These are phyloP conservation scores for Wickerhamomyces sydowiorum DNA, from an alignment of 805 yeast species.

Conservation along the genomic window DNA sequence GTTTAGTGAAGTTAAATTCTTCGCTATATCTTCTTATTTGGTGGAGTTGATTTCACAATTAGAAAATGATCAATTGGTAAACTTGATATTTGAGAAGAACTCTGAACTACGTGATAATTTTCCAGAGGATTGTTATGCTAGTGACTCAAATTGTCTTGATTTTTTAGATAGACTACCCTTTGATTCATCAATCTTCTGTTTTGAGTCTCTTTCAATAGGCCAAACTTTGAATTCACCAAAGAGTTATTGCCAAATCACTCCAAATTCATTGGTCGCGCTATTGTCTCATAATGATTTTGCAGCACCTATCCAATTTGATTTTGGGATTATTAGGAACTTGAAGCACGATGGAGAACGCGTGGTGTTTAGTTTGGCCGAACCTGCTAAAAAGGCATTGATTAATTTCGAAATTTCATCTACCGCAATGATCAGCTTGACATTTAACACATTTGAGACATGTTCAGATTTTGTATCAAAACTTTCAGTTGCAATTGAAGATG, in stretches of 20 bases:
- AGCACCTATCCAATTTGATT: constrained; percentile 16
- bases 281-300: constrained; percentile 13
- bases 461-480: background rate
- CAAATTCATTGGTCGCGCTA: constrained; percentile 7
- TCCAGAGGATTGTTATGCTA: constrained; percentile 11
- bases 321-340: constrained; percentile 3
- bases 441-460: background rate
- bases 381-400: constrained; percentile 11
- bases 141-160: constrained; percentile 11
- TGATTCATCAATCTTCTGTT: constrained; percentile 5
- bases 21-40: constrained; percentile 13
- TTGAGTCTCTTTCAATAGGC: constrained; percentile 6
- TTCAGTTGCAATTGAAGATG: background rate
- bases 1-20: constrained; percentile 9
- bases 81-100: background rate
- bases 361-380: constrained; percentile 2
- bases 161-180: constrained; percentile 7
- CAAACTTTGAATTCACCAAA: constrained; percentile 1
- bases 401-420: constrained; percentile 3
- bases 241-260: constrained; percentile 12
- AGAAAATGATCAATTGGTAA: background rate
- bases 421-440: constrained; percentile 4
- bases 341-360: background rate
- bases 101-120: background rate
- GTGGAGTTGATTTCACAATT: constrained; percentile 19